Evolutionary conservation across 208 protist species (phyloP), one percentile per base, ranked within the genome.

Genomic region (Leptomonas pyrrhocoris): DNA sequence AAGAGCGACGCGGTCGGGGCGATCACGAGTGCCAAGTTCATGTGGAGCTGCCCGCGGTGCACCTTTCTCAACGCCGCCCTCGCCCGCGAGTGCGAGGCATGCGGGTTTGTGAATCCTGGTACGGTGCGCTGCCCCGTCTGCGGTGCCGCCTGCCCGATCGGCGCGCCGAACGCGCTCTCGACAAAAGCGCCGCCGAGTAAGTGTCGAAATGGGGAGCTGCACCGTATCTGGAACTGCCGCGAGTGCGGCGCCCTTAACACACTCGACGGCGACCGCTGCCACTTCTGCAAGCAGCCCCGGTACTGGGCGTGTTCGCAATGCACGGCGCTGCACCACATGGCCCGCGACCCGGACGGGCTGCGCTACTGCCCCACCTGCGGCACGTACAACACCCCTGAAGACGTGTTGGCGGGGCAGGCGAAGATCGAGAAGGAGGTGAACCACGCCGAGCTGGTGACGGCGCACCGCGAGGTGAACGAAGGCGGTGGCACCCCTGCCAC

Each of bases 241-340:
- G 60, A 81, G 13, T 95, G 90, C 75, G 46, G 57, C 0, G 49
- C 55, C 12, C 42, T 88, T 30, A 91, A 92, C 73, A 82, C 84
- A 7, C 53, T 88, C 30, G 87, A 95, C 63, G 74, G 73, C 23
- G 90, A 95, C 58, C 23, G 34, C 40, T 95, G 90, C 67, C 18
- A 31, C 18, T 19, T 15, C 18, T 95, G 90, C 61, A 25, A 34
- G 0, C 45, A 49, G 70, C 72, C 73, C 11, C 73, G 84, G 16
- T 70, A 86, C 58, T 95, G 90, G 88, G 74, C 73, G 7, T 95
- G 90, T 73, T 54, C 63, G 46, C 76, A 79, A 25, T 95, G 90
- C 80, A 92, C 81, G 13, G 64, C 70, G 11, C 72, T 81, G 74
- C 83, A 95, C 76, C 55, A 66, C 58, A 76, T 65, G n/a, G 31